Percentiles rank a stretch among this genome's conserved stretches.
Conservation (phyloP, 2,329 filamentous ascomycete species). For the Nothophaeocryptopus gaeumannii region DNA sequence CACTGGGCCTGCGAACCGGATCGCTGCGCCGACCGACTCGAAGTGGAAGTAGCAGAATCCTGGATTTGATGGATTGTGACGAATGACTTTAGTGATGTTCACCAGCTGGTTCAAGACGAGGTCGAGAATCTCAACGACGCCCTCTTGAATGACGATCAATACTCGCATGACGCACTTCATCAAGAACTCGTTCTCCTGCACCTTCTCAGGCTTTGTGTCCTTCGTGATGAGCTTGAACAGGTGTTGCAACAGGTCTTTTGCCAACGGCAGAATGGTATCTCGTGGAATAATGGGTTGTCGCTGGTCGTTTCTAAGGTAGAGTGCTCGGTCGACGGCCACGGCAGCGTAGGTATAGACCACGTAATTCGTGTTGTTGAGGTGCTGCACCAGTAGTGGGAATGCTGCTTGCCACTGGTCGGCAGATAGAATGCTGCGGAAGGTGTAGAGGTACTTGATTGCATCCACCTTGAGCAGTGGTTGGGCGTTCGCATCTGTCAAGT, state of each 20-base stretch:
- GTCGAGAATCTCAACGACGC: slow-evolving; percentile 69
- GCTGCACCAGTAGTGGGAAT: slow-evolving; percentile 85
- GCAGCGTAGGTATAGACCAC: slow-evolving; percentile 97
- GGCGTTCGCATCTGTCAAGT: slow-evolving; percentile 69
- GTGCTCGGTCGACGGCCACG: slow-evolving; percentile 89
- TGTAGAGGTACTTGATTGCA: slow-evolving; percentile 96
- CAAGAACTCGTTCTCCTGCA: slow-evolving; percentile 97
- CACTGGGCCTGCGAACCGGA: slow-evolving; percentile 68
- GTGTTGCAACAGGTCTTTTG: slow-evolving; percentile 83
- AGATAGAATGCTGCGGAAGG: slow-evolving; percentile 90
- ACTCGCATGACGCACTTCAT: slow-evolving; percentile 99
- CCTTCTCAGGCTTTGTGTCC: slow-evolving; percentile 79
- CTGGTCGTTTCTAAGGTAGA: slow-evolving; percentile 75
- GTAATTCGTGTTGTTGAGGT: slow-evolving; percentile 84
- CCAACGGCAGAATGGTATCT: slow-evolving; percentile 72
- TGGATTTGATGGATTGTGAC: slow-evolving; percentile 93
- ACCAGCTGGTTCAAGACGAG: slow-evolving; percentile 79
- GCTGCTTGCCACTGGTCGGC: slow-evolving; percentile 89
- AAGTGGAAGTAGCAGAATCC: slow-evolving; percentile 99
- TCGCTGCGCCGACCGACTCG: slow-evolving; percentile 85
- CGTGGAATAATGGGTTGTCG: slow-evolving; percentile 77
- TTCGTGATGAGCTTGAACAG: slow-evolving; percentile 89
- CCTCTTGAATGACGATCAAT: slow-evolving; percentile 87
- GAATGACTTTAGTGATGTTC: slow-evolving; percentile 86
- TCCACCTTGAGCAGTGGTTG: slow-evolving; percentile 93